Percentiles rank a stretch among this genome's conserved stretches.
Conservation (phyloP, 306 rosid genomes). For the Prinsepia uniflora region DNA sequence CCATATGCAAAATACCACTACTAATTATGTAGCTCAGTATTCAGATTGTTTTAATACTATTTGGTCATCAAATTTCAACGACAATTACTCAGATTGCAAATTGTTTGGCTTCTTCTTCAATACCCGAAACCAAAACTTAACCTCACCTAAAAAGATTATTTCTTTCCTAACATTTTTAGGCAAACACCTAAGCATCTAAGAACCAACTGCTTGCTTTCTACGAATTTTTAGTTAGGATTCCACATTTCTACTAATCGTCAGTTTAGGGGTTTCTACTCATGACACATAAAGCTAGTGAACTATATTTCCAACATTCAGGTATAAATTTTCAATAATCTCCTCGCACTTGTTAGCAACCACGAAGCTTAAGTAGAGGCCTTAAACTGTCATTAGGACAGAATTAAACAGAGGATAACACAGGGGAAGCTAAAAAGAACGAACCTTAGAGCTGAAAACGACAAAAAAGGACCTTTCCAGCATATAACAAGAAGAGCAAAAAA, state of each 20-base stretch:
- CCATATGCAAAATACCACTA: background rate
- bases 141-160: background rate
- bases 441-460: background rate
- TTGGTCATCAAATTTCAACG: too few species aligned
- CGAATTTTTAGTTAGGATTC: background rate
- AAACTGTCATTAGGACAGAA: background rate
- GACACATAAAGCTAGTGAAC: background rate
- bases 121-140: background rate
- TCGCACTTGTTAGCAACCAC: background rate
- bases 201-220: background rate
- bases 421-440: background rate
- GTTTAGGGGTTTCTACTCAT: background rate
- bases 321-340: background rate
- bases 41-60: too few species aligned
- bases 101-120: background rate
- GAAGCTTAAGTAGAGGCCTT: background rate
- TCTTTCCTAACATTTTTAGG: background rate
- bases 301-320: background rate
- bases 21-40: too few species aligned
- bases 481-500: background rate
- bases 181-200: background rate
- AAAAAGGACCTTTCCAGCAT: background rate
- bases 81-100: background rate
- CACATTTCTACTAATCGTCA: too few species aligned
- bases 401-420: background rate